Evolutionary conservation across 1,284 basidiomycete species (phyloP).

Genomic region (Sporisorium iseilematis-ciliati): DNA sequence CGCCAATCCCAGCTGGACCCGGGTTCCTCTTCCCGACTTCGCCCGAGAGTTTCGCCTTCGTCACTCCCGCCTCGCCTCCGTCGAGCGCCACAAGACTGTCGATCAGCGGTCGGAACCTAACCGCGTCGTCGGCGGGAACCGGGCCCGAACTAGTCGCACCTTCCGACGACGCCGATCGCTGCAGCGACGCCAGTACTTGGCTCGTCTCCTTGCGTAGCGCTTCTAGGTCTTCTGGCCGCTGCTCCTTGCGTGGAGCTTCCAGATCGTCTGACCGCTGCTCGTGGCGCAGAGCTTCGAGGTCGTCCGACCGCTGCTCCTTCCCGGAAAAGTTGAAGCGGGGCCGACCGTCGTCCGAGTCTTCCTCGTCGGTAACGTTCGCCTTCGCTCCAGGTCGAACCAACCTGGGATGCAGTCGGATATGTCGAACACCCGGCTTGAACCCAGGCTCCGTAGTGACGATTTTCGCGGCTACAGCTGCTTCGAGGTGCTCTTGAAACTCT

Average conservation of each 20-base stretch:
- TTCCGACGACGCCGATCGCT: slow-evolving; percentile 28
- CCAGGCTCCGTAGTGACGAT: slow-evolving; percentile 54
- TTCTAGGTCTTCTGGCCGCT: too few species aligned
- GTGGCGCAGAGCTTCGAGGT: too few species aligned
- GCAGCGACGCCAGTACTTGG: slow-evolving; percentile 31
- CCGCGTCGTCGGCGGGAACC: slow-evolving; percentile 23
- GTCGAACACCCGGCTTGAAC: slow-evolving; percentile 40
- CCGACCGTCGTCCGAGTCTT: slow-evolving; percentile 16
- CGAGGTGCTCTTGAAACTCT: slow-evolving; percentile 42
- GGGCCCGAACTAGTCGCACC: slow-evolving; percentile 30
- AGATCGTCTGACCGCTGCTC: too few species aligned
- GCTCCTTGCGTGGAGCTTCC: too few species aligned
- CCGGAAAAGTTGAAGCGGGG: slow-evolving; percentile 11
- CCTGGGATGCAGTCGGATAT: slow-evolving; percentile 42
- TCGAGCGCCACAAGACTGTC: slow-evolving; percentile 28
- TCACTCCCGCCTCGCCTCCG: not conserved
- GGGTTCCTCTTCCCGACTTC: slow-evolving; percentile 36
- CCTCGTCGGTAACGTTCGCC: slow-evolving; percentile 24
- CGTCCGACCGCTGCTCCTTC: slow-evolving; percentile 10
- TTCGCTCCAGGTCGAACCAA: slow-evolving; percentile 23
- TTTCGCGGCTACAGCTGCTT: slow-evolving; percentile 39
- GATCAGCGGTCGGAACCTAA: slow-evolving; percentile 44
- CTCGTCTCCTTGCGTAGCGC: slow-evolving; percentile 27
- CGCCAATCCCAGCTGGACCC: slow-evolving; percentile 32
- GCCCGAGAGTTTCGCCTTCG: slow-evolving; percentile 33